These are phyloP conservation scores for Cyclanthera cordifolia DNA, from an alignment of 306 rosid species.

Conservation along the genomic window DNA sequence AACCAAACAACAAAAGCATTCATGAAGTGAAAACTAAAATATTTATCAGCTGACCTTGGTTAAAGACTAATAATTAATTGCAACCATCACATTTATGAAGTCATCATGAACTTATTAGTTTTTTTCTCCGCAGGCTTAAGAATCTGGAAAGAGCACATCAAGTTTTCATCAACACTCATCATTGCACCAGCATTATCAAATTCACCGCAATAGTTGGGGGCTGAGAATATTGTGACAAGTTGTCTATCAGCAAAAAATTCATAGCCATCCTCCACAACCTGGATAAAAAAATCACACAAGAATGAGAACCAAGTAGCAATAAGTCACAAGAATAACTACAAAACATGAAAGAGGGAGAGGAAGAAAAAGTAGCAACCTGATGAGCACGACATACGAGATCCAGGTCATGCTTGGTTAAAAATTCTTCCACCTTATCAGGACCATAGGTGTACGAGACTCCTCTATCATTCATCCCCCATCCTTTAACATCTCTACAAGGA, in stretches of 20 bases:
- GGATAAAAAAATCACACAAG: conserved; percentile 18
- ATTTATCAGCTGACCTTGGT: conserved; percentile 36
- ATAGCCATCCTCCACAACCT: conserved; percentile 96
- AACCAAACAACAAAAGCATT: neutral
- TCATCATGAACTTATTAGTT: conserved; percentile 33
- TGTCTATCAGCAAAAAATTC: conserved; percentile 85
- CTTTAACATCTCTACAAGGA: conserved; percentile 81
- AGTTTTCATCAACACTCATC: conserved; percentile 85
- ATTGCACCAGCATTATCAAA: conserved; percentile 94
- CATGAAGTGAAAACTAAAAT: conserved; percentile 9
- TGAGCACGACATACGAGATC: conserved; percentile 89
- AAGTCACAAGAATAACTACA: neutral
- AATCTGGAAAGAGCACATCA: conserved; percentile 93
- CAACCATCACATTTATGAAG: conserved; percentile 48
- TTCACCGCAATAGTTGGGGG: conserved; percentile 85
- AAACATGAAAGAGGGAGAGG: neutral
- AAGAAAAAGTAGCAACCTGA: conserved; percentile 41
- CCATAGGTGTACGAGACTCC: conserved; percentile 91
- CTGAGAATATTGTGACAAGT: conserved; percentile 84
- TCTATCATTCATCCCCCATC: conserved; percentile 96
- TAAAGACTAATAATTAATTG: conserved; percentile 17
- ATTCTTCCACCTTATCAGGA: conserved; percentile 79
- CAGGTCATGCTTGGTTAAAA: conserved; percentile 61
- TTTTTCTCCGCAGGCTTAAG: conserved; percentile 85
- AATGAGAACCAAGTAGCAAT: conserved; percentile 10